Evolutionary conservation across 306 rosid species (phyloP), one percentile per base, ranked within the genome.

Genomic region (Quercus rubra): DNA sequence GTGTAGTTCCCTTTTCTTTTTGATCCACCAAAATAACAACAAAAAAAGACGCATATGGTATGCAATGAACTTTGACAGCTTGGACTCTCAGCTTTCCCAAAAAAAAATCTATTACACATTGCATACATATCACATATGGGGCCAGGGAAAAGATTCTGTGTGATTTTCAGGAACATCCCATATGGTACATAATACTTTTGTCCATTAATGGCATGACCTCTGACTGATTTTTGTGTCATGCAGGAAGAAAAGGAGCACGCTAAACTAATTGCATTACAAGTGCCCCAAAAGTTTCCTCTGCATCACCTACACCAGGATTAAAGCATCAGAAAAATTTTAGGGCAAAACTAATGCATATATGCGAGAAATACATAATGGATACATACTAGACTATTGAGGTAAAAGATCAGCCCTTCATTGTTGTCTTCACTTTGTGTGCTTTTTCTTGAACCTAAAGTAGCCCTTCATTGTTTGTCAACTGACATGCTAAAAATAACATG

Each of bases 181-280:
- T 17, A 66, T 31, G 21, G 13, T 31, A 66, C 6, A 66, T 66
- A 66, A 66, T 33, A 25, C 25, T 7, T 11, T 8, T 17, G 46
- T 66, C 43, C 49, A 6, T 66, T 17, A 19, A 3, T 66, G 35
- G 20, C 6, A 30, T 30, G 33, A 30, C 33, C 3, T 18, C 51
- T 66, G 46, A 2, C 63, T 28, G 84, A 33, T 28, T 30, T 51
- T 19, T 10, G 30, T 75, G 64, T 75, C 72, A 33, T 33, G 64
- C 80, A 80, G 84, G 79, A 75, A 74, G 28, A 80, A 57, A 20
- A 66, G 51, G 70, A 9, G 38, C 38, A 33, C 38, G 1, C 38
- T 33, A 33, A 33, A 33, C 38, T 33, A 33, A 33, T 23, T 15
- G 25, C 56, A 5, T 41, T 31, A 17, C 9, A 7, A 66, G 71